Base-by-base conservation (phyloP, 2,329 filamentous ascomycete species). In the Pezicula carpinea region DNA sequence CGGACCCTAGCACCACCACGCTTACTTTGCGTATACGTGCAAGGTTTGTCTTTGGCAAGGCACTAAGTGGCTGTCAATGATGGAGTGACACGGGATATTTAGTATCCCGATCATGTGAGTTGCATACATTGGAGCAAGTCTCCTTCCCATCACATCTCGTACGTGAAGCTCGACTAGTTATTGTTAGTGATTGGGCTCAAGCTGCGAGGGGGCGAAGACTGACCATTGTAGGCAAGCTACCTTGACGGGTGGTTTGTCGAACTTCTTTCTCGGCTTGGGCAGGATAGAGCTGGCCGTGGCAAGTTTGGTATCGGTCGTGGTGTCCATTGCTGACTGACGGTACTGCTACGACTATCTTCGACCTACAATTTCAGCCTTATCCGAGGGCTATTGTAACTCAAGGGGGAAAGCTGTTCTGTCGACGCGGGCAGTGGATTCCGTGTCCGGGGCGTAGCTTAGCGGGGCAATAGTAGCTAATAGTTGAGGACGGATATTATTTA, bases 201-300 rank as follows among this genome's bases (percentile, higher is more conserved):
- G 26, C 8, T 29, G 26, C 4, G 2, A 29, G 13, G 3, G 26
- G 8, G 13, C 13, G 7, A 13, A 29, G 13, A 26, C 69, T 49
- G 67, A 75, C 73, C 73, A 76, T 44, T 72, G 68, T 47, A 76
- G 64, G 53, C 73, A 76, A 18, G 73, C 73, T 43, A 72, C 65
- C 58, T 76, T 76, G 22, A 75, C 72, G 1, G 73, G 73, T 41
- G 73, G 73, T 19, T 57, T 52, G 4, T 53, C 52, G 34, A 61
- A 59, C 43, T 60, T 61, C 55, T 55, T 61, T 41, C 57, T 50
- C 18, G 49, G 48, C 35, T 56, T 56, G 17, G 11, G 7, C 8
- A 5, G 14, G 35, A 13, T 11, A 10, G 17, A 19, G 7, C 18
- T 21, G 10, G 13, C 18, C n/a, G 14, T 38, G 13, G 35, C 18